These are phyloP conservation scores for Globisporangium cederbergense DNA, from an alignment of 352 stramenopile genomes.

Conservation along the genomic window DNA sequence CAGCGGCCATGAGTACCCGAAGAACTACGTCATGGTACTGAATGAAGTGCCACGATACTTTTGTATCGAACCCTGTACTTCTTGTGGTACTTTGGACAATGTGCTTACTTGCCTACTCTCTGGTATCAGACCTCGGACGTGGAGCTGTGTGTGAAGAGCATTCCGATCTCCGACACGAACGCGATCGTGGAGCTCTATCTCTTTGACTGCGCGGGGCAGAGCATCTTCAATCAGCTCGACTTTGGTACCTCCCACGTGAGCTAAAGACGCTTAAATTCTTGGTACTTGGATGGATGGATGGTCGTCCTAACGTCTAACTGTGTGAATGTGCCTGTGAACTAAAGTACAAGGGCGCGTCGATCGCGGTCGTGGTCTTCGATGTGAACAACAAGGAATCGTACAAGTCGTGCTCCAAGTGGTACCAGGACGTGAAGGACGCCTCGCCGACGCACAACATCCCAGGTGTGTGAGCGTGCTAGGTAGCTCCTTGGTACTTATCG, in stretches of 20 bases:
- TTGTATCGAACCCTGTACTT: not conserved
- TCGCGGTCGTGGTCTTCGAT: constrained; percentile 78
- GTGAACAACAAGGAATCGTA: constrained; percentile 87
- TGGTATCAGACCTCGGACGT: constrained; percentile 76
- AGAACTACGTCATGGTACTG: constrained; percentile 93
- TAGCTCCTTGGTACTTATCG: not conserved
- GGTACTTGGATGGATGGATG: too few relatives aligned
- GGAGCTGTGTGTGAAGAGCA: constrained; percentile 89
- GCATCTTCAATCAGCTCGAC: constrained; percentile 93
- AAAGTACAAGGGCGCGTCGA: constrained; percentile 74
- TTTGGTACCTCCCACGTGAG: constrained; percentile 80
- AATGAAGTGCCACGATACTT: not conserved
- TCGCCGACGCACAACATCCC: constrained; percentile 77
- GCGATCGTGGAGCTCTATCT: constrained; percentile 92
- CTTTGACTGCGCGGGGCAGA: constrained; percentile 91
- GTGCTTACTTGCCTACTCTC: not conserved
- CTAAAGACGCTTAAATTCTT: not conserved
- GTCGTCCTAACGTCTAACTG: not conserved
- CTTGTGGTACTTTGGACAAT: not conserved
- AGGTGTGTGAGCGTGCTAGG: constrained; percentile 19
- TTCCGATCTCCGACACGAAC: constrained; percentile 88
- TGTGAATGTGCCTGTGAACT: not conserved
- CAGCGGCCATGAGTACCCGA: constrained; percentile 89
- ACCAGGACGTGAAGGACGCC: constrained; percentile 69
- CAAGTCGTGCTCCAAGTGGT: constrained; percentile 82